These are phyloP conservation scores for Dioscorea cayenensis DNA, from an alignment of 116 monocot species.

Conservation along the genomic window DNA sequence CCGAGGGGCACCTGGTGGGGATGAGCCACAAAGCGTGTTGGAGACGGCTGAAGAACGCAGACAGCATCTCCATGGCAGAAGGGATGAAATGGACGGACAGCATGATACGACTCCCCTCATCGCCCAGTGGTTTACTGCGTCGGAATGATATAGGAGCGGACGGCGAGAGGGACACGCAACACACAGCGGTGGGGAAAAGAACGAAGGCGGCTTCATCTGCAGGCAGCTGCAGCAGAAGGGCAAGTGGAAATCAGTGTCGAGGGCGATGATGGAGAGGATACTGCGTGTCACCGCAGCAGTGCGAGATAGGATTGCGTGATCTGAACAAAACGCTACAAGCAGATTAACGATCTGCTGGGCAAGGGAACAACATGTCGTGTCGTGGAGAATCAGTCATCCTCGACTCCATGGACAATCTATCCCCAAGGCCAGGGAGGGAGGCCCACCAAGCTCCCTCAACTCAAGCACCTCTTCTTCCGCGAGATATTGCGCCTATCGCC, in stretches of 20 bases:
- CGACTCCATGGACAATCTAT: conserved; percentile 53
- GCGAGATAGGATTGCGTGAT: conserved; percentile 90
- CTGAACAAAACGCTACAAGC: conserved; percentile 85
- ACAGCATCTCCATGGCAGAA: conserved; percentile 61
- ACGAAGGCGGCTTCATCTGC: conserved; percentile 15
- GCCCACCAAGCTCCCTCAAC: conserved; percentile 65
- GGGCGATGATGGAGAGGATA: conserved; percentile 80
- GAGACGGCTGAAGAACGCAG: too few species aligned
- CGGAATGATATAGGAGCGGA: conserved; percentile 44
- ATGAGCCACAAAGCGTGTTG: conserved; percentile 3
- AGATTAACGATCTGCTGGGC: conserved; percentile 69
- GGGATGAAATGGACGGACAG: conserved; percentile 96
- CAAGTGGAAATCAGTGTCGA: conserved; percentile 86
- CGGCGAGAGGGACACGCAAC: conserved; percentile 7
- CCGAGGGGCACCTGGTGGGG: not conserved
- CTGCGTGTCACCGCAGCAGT: conserved; percentile 84
- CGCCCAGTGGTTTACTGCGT: conserved; percentile 70
- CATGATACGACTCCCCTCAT: conserved; percentile 74
- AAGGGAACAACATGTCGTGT: conserved; percentile 56
- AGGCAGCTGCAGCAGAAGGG: conserved; percentile 62
- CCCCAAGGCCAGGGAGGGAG: conserved; percentile 66
- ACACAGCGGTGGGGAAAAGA: not conserved
- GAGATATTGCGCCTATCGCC: conserved; percentile 87
- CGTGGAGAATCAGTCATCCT: conserved; percentile 71
- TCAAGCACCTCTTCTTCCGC: conserved; percentile 82